Evolutionary conservation across 441 rosid species (phyloP).

Genomic region (Euphorbia celastroides): DNA sequence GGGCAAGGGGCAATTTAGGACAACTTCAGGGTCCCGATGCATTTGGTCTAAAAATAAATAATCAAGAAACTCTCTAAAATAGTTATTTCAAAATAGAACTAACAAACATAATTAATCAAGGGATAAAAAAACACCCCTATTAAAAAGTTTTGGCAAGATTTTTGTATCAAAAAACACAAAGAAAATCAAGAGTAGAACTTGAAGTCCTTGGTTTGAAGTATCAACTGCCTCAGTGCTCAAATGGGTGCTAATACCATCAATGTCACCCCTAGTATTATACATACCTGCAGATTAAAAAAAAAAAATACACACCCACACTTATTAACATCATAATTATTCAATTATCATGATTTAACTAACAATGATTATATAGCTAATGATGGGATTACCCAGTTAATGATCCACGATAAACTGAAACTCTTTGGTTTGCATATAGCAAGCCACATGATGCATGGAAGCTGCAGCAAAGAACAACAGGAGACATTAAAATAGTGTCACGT

Average conservation of each 20-base stretch:
- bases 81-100: no score
- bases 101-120: no score
- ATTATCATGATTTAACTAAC: neutral
- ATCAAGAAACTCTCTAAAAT: no score
- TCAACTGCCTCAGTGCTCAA: slow-evolving; percentile 56
- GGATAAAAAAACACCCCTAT: neutral
- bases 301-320: neutral
- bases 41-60: no score
- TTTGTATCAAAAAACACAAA: neutral
- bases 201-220: slow-evolving; percentile 47
- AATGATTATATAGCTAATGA: neutral
- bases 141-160: neutral
- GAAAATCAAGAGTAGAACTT: slow-evolving; percentile 49
- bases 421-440: slow-evolving; percentile 57
- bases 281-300: no score
- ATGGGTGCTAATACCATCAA: slow-evolving; percentile 62
- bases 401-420: slow-evolving; percentile 59
- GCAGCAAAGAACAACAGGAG: slow-evolving; percentile 9
- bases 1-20: no score
- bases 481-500: neutral
- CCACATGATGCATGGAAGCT: slow-evolving; percentile 89
- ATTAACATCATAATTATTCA: neutral
- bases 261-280: slow-evolving; percentile 50
- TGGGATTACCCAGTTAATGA: slow-evolving; percentile 54
- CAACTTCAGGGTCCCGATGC: no score